Evolutionary conservation across 148 eudicot species (phyloP), one percentile per base, ranked within the genome.

Genomic region (Talinum fruticosum): DNA sequence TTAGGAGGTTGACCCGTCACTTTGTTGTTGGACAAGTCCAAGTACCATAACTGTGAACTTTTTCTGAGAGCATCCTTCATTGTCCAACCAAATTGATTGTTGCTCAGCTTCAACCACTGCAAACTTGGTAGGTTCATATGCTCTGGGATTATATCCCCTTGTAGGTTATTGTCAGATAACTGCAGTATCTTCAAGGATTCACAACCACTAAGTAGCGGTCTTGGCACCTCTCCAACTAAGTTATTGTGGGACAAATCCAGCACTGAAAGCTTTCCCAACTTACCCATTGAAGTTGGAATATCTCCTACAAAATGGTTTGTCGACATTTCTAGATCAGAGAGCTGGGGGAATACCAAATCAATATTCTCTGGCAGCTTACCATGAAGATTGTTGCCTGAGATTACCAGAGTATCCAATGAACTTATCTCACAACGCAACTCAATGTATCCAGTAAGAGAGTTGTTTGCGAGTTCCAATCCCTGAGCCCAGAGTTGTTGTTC

Each of bases 331-430:
- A 74, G 53, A 6, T 1, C 0, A 0, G 0, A 0, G 1, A 79
- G 36, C 28, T 21, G 26, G 16, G 84, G 59, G 3, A 76, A 36
- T 36, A 76, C 33, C 8, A 53, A 19, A 35, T 54, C 73, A 33
- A 77, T 69, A 74, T 57, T 34, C n/a, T 54, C 37, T 8, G 84
- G 84, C 21, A 82, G 26, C 44, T 72, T 15, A 13, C 84, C 84
- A 8, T 45, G 34, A 15, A 82, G 13, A 5, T 61, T 32, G 35
- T 82, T 82, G 3, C 29, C 33, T 5, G 79, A 49, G 26, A 78
- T 32, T 0, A 2, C 28, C 19, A 75, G 2, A 2, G 14, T 12
- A 19, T 6, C 6, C 34, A 75, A 61, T 28, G 32, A n/a, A n/a
- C n/a, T n/a, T n/a, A n/a, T 4, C 23, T 19, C 3, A n/a, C 13